Conservation (phyloP, 257 asterid species). For the Rubia yunnanensis region DNA sequence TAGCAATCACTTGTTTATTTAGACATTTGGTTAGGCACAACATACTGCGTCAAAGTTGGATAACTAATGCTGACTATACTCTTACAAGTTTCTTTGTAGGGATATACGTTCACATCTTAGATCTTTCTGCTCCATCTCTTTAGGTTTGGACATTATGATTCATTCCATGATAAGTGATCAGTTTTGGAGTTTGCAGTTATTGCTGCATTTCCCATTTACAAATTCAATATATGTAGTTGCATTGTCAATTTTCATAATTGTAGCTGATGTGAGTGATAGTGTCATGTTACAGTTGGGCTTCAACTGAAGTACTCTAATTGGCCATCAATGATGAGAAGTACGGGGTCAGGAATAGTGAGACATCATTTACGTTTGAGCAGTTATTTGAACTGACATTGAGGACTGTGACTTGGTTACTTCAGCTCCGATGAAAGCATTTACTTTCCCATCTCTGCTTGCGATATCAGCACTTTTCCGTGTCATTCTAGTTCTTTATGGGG, state of each 20-base stretch:
- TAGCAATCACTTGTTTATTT: neutral
- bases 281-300: neutral
- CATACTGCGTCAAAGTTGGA: neutral
- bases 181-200: neutral
- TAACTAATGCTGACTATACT: neutral
- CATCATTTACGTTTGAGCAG: neutral
- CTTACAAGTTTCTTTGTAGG: neutral
- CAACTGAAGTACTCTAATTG: neutral
- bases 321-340: neutral
- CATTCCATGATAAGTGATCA: neutral
- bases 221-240: neutral
- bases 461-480: constrained; percentile 65
- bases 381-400: constrained; percentile 1
- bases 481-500: constrained; percentile 60
- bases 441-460: constrained; percentile 39
- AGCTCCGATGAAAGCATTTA: constrained; percentile 30
- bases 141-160: neutral
- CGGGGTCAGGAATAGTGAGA: neutral
- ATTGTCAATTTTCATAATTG: neutral
- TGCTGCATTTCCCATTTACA: neutral
- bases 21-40: neutral
- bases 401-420: constrained; percentile 9
- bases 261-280: neutral
- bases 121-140: neutral
- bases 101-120: neutral